A percentile compares a stretch with the other conserved stretches of the same genome.
These are phyloP conservation scores for Phytomonas sp. DNA, from an alignment of 208 protist species.

Conservation along the genomic window DNA sequence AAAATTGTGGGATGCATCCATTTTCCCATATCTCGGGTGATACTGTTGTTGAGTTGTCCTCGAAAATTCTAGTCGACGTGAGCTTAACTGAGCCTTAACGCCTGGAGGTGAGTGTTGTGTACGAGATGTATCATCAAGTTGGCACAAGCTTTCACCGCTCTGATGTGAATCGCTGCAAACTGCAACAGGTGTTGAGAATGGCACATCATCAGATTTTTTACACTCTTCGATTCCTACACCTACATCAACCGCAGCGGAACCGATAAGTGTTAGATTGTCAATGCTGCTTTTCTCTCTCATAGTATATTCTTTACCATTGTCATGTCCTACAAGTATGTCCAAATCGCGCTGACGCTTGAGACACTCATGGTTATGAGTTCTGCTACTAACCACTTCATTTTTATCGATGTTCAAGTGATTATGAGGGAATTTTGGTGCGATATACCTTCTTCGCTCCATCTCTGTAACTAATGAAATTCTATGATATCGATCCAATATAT, in stretches of 20 bases:
- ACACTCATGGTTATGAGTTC: not conserved
- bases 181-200: not conserved
- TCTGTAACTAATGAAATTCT: not conserved
- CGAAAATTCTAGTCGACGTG: not conserved
- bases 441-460: not conserved
- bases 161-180: not conserved
- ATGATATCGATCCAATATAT: no score
- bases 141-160: not conserved
- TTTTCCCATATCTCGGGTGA: not conserved
- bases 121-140: not conserved
- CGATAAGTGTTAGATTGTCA: not conserved
- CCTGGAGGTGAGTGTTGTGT: not conserved
- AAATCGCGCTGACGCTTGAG: not conserved
- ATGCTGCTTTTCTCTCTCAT: not conserved
- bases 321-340: not conserved
- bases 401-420: not conserved
- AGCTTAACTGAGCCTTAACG: not conserved
- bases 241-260: not conserved
- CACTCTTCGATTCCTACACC: not conserved
- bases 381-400: not conserved
- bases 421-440: not conserved
- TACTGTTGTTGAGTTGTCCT: not conserved
- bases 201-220: not conserved
- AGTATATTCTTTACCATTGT: not conserved
- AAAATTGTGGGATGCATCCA: not conserved